Conservation (phyloP, 139 green algal species). For the Chara braunii region DNA sequence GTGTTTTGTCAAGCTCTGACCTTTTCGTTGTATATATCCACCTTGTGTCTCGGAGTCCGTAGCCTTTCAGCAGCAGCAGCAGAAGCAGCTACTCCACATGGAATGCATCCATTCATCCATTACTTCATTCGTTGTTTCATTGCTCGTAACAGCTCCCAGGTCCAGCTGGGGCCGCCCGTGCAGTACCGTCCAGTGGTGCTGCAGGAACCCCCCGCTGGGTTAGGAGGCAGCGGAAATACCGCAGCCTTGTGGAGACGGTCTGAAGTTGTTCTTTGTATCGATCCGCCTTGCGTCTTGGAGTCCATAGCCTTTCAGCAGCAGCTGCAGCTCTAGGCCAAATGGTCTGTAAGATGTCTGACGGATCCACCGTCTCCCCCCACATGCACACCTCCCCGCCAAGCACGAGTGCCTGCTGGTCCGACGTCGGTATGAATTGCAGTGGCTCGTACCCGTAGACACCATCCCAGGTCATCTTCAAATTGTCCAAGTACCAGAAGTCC, state of each 20-base stretch:
- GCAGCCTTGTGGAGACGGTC: not conserved
- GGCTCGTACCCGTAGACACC: conserved; percentile 33
- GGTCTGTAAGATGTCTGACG: conserved; percentile 24
- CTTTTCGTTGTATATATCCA: not conserved
- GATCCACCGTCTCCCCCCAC: conserved; percentile 39
- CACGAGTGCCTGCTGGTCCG: conserved; percentile 11
- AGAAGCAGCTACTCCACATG: no score
- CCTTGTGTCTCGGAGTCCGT: not conserved
- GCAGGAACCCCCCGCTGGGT: not conserved
- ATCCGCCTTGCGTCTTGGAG: not conserved
- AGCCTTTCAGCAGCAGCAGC: conserved; percentile 31
- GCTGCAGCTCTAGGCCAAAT: conserved; percentile 37
- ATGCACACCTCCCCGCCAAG: conserved; percentile 43
- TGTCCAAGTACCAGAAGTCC: conserved; percentile 32
- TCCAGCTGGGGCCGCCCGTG: not conserved
- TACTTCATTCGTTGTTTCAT: no score
- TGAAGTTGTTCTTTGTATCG: not conserved
- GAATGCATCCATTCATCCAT: no score
- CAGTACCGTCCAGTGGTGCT: not conserved
- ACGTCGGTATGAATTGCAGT: conserved; percentile 7
- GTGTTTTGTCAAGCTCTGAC: no score
- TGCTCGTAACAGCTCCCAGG: not conserved
- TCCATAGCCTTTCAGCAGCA: conserved; percentile 17
- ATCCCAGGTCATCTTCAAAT: conserved; percentile 17
- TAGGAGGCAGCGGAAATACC: not conserved